Evolutionary conservation across 1,284 basidiomycete genomes (phyloP), one percentile per base, ranked within the genome.

Genomic region (Rhodotorula sp.): DNA sequence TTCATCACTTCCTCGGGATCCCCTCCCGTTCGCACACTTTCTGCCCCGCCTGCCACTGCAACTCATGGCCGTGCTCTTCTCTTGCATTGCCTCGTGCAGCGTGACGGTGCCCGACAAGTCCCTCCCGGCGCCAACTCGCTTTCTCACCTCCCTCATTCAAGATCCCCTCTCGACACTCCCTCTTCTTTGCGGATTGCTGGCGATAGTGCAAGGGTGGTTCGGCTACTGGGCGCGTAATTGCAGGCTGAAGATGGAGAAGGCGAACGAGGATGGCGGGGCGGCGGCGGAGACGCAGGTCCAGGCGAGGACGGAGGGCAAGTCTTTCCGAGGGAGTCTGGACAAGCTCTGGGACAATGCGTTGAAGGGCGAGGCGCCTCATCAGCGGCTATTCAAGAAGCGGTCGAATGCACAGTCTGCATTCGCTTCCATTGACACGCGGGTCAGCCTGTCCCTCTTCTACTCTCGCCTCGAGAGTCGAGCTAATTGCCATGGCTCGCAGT

Each of bases 141-240:
- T 71, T 54, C 22, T 68, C 36, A 9, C 34, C 9, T 60, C 68
- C 9, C 68, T 75, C 52, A 58, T 68, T 30, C 47, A 59, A 17
- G 53, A 73, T 20, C 73, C 76, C 0, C 66, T 66, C 57, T 46
- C 29, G 10, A 61, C 67, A n/a, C 65, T 77, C 44, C 53, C 65
- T 10, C 34, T 63, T 27, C 48, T 60, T 24, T 65, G 65, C n/a
- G 68, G 62, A 10, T 62, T 59, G 6, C 32, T 70, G 54, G 65
- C 64, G 4, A 24, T 72, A 55, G 71, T 76, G 2, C 74, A 77
- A 61, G 52, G 64, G 5, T 76, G 73, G 74, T 74, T 76, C 55
- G 74, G 68, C 10, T 59, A 66, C n/a, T 73, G 72, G 70, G 65
- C 63, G 17, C 56, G 67, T 29, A 56, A 30, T 9, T 68, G 64